Percentiles rank a stretch among this genome's conserved stretches.
These are phyloP conservation scores for Pestalotiopsis sp. DNA, from an alignment of 2,329 filamentous ascomycete genomes.

Conservation along the genomic window DNA sequence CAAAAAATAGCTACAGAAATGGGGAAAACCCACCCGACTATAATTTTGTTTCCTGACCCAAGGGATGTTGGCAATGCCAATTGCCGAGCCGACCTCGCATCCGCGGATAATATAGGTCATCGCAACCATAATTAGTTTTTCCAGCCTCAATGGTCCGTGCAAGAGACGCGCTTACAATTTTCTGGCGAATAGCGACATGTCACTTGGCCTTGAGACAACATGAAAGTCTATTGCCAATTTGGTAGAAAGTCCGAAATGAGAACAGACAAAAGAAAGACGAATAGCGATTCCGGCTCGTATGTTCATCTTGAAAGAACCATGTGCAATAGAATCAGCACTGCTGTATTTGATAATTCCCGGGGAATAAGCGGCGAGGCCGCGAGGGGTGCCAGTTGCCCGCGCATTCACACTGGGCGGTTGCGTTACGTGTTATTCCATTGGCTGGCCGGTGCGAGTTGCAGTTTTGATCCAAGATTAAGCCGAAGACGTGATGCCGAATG, in stretches of 20 bases:
- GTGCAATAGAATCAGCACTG: neutral
- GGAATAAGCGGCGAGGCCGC: neutral
- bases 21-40: neutral
- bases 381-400: neutral
- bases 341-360: neutral
- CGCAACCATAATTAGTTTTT: neutral
- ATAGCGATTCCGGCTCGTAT: neutral
- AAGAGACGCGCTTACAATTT: neutral
- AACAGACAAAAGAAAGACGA: neutral
- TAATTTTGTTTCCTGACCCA: neutral
- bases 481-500: neutral
- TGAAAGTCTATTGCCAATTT: neutral
- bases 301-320: neutral
- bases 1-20: neutral
- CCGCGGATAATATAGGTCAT: neutral
- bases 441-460: neutral
- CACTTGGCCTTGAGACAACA: neutral
- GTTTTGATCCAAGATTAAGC: conserved; percentile 12
- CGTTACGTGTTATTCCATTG: conserved; percentile 2
- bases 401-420: neutral
- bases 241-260: neutral
- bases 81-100: too few species aligned
- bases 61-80: neutral
- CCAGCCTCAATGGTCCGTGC: neutral
- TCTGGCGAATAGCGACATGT: neutral